phyloP scores from a whole-genome alignment of 345 rosid genomes.

The Garcia nutans region DNA sequence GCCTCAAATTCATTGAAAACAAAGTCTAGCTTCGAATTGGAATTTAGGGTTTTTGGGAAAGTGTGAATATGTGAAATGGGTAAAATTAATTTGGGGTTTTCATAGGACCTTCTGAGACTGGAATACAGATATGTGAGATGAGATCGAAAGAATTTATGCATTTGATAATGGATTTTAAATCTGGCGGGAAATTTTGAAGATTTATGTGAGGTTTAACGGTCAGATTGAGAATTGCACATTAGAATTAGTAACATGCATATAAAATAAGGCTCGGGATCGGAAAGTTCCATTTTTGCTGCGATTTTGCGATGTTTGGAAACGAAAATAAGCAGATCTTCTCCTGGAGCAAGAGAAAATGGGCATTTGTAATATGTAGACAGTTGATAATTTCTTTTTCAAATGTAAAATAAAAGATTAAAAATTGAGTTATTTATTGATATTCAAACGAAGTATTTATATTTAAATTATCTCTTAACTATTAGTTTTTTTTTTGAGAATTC shows the following conservation, averaged over 20 bases:
- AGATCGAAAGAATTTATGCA: slow-evolving; percentile 37
- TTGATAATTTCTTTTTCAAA: too few relatives aligned
- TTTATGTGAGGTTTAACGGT: background rate
- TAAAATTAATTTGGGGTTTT: slow-evolving; percentile 9
- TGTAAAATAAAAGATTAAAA: too few relatives aligned
- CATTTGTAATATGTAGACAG: too few relatives aligned
- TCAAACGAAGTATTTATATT: too few relatives aligned
- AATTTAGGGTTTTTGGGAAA: slow-evolving; percentile 22
- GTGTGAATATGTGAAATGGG: slow-evolving; percentile 33
- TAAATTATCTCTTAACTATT: too few relatives aligned
- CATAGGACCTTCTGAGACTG: slow-evolving; percentile 7
- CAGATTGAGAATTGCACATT: background rate
- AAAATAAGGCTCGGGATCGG: too few relatives aligned
- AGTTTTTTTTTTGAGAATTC: too few relatives aligned
- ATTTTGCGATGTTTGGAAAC: background rate
- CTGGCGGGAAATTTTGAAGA: slow-evolving; percentile 17
- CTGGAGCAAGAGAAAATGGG: background rate
- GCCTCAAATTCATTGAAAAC: slow-evolving; percentile 25
- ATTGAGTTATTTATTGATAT: too few relatives aligned
- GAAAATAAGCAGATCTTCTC: background rate
- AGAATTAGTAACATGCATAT: background rate
- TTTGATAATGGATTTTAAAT: background rate
- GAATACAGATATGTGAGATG: slow-evolving; percentile 21
- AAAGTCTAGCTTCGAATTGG: slow-evolving; percentile 24
- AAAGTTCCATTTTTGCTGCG: background rate